phyloP scores from a whole-genome alignment of 352 stramenopile species.

The Pythium periplocum region DNA sequence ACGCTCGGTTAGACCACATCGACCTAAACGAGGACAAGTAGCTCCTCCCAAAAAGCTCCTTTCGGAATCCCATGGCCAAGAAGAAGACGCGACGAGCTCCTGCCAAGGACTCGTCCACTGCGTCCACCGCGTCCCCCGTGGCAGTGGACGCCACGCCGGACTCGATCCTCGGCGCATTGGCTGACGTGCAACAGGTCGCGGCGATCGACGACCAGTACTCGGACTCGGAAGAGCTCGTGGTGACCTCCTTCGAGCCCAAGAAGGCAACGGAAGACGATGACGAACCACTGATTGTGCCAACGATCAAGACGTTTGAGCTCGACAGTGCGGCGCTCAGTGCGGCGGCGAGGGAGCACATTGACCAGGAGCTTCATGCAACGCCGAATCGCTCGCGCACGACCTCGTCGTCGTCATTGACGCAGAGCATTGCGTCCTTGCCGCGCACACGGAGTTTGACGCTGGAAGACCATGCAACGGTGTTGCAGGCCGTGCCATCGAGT shows the following conservation, averaged over 20 bases:
- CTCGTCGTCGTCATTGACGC: conserved; percentile 14
- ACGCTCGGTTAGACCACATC: too few relatives aligned
- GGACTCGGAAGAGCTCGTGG: conserved; percentile 1
- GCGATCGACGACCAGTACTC: conserved; percentile 1
- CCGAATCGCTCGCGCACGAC: background rate
- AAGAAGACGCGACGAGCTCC: conserved; percentile 5
- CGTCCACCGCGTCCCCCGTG: background rate
- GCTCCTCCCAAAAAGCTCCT: too few relatives aligned
- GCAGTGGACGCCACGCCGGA: background rate
- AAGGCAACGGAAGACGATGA: background rate
- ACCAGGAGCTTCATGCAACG: conserved; percentile 23
- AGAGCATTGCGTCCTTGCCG: conserved; percentile 11
- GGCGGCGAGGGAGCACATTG: conserved; percentile 23
- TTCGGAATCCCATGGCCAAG: conserved; percentile 8
- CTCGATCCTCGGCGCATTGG: background rate
- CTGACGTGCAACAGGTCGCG: background rate
- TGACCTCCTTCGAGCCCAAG: too few relatives aligned
- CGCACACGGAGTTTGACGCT: conserved; percentile 47
- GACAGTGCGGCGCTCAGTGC: conserved; percentile 20
- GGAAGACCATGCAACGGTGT: conserved; percentile 33
- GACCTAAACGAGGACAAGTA: too few relatives aligned
- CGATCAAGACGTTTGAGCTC: conserved; percentile 33
- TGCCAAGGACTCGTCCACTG: background rate
- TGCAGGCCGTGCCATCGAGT: conserved; percentile 44
- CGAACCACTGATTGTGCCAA: conserved; percentile 23